Conservation (phyloP, 495 filamentous ascomycete species). For the Cryomyces antarcticus region DNA sequence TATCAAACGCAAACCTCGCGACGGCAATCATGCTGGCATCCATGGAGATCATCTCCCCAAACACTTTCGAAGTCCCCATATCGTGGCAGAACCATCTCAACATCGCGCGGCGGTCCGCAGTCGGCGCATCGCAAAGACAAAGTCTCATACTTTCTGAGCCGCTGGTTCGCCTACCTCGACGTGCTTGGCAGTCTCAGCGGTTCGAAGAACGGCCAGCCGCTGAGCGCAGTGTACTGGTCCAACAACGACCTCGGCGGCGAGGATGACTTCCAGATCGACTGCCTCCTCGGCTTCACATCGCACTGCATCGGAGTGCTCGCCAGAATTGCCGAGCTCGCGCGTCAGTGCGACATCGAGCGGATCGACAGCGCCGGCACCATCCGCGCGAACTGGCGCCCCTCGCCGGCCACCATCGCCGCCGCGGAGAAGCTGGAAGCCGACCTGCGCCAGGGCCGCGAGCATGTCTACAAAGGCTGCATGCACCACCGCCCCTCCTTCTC, state of each 20-base stretch:
- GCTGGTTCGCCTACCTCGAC: slow-evolving; percentile 78
- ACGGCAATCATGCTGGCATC: slow-evolving; percentile 77
- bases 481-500: slow-evolving; percentile 12
- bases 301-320: slow-evolving; percentile 45
- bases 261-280: slow-evolving; percentile 31
- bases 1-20: slow-evolving; percentile 56
- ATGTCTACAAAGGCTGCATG: slow-evolving; percentile 22
- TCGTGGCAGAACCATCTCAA: slow-evolving; percentile 63
- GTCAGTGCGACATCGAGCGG: slow-evolving; percentile 46
- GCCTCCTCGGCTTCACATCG: slow-evolving; percentile 46
- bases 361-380: slow-evolving; percentile 36
- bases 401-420: slow-evolving; percentile 21
- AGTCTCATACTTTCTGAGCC: slow-evolving; percentile 58
- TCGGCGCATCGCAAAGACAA: slow-evolving; percentile 38
- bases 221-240: slow-evolving; percentile 32
- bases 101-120: slow-evolving; percentile 40
- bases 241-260: slow-evolving; percentile 19
- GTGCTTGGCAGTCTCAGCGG: slow-evolving; percentile 60
- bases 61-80: slow-evolving; percentile 52
- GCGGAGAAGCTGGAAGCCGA: slow-evolving; percentile 9
- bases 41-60: slow-evolving; percentile 68
- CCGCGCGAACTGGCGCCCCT: slow-evolving; percentile 35
- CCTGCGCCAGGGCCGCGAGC: slow-evolving; percentile 32
- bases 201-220: slow-evolving; percentile 34
- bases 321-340: slow-evolving; percentile 50